Conservation (phyloP, 2,329 filamentous ascomycete genomes). For the Scortechinia acanthostroma region DNA sequence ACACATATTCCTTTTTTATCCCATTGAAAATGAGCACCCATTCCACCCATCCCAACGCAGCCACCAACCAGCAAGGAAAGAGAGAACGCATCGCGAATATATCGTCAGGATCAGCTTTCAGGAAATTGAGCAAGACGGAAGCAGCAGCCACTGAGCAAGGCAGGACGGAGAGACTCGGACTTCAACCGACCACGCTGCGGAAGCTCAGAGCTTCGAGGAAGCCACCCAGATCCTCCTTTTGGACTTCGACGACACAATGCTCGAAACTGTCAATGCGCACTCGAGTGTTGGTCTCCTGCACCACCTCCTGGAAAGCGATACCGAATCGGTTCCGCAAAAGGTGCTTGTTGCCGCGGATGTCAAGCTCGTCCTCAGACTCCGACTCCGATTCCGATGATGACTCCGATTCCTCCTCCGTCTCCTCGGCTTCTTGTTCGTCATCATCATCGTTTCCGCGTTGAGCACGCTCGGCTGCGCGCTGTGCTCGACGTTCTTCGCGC, state of each 20-base stretch:
- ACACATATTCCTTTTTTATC: too few relatives aligned
- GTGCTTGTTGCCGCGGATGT: not conserved
- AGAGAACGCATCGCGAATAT: too few relatives aligned
- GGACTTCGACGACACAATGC: slow-evolving; percentile 62
- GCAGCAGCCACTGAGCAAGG: too few relatives aligned
- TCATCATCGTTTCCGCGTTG: slow-evolving; percentile 42
- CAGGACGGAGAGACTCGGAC: too few relatives aligned
- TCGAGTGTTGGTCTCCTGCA: slow-evolving; percentile 56
- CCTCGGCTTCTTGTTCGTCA: slow-evolving; percentile 39
- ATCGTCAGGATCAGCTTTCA: too few relatives aligned
- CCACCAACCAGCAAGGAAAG: too few relatives aligned
- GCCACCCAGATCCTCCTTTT: slow-evolving; percentile 58
- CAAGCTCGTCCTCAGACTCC: not conserved
- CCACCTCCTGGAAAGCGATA: slow-evolving; percentile 63
- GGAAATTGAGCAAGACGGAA: too few relatives aligned
- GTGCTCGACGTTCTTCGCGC: slow-evolving; percentile 53
- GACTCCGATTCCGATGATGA: not conserved
- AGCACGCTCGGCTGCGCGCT: slow-evolving; percentile 33
- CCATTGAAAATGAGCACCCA: too few relatives aligned
- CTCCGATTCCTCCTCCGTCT: slow-evolving; percentile 33
- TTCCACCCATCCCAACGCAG: too few relatives aligned
- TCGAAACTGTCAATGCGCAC: slow-evolving; percentile 65
- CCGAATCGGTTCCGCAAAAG: slow-evolving; percentile 46
- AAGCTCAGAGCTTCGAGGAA: slow-evolving; percentile 63
- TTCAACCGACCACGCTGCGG: slow-evolving; percentile 1